Conservation (phyloP, 371 early-diverging fungal genomes). For the Entomophthora muscae region DNA sequence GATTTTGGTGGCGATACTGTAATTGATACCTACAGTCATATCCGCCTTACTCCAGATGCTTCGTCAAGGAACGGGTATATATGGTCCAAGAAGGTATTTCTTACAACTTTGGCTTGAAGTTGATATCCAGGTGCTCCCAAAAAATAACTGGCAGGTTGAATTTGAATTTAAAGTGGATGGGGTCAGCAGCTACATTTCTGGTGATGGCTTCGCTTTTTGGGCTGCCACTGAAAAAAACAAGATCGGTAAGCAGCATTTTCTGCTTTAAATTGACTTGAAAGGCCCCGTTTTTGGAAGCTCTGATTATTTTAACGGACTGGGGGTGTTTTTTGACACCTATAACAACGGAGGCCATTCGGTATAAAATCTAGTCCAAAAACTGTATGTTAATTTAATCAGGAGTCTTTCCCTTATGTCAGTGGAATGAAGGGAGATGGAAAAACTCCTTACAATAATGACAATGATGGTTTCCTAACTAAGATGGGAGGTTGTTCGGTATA, state of each 20-base stretch:
- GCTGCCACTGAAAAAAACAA: conserved; percentile 36
- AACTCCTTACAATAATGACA: conserved; percentile 54
- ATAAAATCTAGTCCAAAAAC: conserved; percentile 12
- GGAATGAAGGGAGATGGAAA: conserved; percentile 87
- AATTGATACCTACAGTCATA: conserved; percentile 47
- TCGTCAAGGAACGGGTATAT: conserved; percentile 70
- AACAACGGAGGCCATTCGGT: conserved; percentile 66
- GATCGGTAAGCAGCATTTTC: conserved; percentile 13
- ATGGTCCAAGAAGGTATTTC: conserved; percentile 54
- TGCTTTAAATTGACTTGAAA: neutral
- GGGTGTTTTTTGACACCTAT: conserved; percentile 92
- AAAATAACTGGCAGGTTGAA: conserved; percentile 68
- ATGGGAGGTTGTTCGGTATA: conserved; percentile 48
- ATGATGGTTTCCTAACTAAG: conserved; percentile 57
- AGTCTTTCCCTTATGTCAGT: conserved; percentile 71
- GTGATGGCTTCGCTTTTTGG: conserved; percentile 95
- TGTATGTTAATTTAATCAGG: conserved; percentile 12
- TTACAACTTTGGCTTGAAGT: neutral
- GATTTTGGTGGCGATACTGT: conserved; percentile 51
- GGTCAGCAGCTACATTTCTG: conserved; percentile 23
- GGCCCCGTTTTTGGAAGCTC: conserved; percentile 84
- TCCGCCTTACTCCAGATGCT: conserved; percentile 68
- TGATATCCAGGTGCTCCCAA: conserved; percentile 34
- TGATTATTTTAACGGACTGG: conserved; percentile 80
- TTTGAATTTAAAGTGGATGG: conserved; percentile 81